Percentiles rank a stretch among this genome's conserved stretches.
These are phyloP conservation scores for Agroathelia rolfsii DNA, from an alignment of 1,284 basidiomycete genomes.

Conservation along the genomic window DNA sequence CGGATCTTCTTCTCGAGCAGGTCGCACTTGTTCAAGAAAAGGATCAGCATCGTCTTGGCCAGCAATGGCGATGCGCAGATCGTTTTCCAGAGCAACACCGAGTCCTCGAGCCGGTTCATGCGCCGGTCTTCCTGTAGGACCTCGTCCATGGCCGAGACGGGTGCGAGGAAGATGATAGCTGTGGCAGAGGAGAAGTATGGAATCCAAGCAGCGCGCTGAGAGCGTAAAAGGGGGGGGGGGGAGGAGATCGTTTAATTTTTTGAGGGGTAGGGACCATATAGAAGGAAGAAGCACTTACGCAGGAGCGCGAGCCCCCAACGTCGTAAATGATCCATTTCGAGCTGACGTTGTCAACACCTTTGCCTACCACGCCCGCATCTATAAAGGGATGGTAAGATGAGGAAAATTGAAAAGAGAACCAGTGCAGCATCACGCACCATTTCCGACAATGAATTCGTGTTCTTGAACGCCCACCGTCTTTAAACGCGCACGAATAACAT, in stretches of 20 bases:
- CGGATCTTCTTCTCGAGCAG: slow-evolving; percentile 50
- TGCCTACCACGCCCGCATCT: slow-evolving; percentile 16
- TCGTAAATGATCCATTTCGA: slow-evolving; percentile 61
- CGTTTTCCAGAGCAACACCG: slow-evolving; percentile 46
- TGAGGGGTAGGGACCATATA: slow-evolving; percentile 2
- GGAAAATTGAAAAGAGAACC: slow-evolving; percentile 1
- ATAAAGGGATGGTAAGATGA: slow-evolving; percentile 6
- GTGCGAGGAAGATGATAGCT: slow-evolving; percentile 35
- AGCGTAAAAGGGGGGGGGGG: no score
- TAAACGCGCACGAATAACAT: slow-evolving; percentile 52
- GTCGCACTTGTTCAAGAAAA: slow-evolving; percentile 47
- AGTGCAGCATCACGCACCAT: slow-evolving; percentile 19
- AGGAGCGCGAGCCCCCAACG: slow-evolving; percentile 50
- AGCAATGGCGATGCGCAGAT: slow-evolving; percentile 47
- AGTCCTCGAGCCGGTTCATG: slow-evolving; percentile 53
- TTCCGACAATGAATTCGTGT: slow-evolving; percentile 39
- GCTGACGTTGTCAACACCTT: slow-evolving; percentile 19
- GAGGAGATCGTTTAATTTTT: slow-evolving; percentile 5
- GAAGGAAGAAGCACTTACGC: slow-evolving; percentile 25
- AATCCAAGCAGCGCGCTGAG: slow-evolving; percentile 59
- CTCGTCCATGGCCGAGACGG: slow-evolving; percentile 51
- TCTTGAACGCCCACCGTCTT: slow-evolving; percentile 47
- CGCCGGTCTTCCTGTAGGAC: slow-evolving; percentile 47
- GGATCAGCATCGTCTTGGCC: slow-evolving; percentile 43
- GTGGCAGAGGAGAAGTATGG: slow-evolving; percentile 53